A percentile compares a stretch with the other conserved stretches of the same genome.
Evolutionary conservation across 2,329 filamentous ascomycete genomes (phyloP).

Genomic region (Penicillium sclerotigenum): DNA sequence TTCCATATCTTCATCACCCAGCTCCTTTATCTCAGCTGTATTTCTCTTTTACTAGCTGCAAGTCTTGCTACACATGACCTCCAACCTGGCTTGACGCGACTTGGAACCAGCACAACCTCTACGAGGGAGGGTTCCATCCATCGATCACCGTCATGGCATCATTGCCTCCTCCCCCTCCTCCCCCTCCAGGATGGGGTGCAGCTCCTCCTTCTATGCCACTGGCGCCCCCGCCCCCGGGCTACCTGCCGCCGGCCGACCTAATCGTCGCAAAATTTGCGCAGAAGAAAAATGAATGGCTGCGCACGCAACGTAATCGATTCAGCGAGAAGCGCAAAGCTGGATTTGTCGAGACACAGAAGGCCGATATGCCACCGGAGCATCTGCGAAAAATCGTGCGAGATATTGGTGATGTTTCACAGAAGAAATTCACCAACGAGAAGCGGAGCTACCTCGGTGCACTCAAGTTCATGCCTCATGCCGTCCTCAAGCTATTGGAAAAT

Average conservation of each 20-base stretch:
- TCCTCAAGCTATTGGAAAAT: constrained; percentile 94
- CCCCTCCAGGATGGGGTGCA: constrained; percentile 63
- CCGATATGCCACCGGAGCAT: constrained; percentile 98
- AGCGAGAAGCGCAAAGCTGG: constrained; percentile 95
- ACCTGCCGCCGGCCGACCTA: constrained; percentile 74
- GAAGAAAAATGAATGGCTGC: constrained; percentile 99
- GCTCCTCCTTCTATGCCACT: constrained; percentile 52
- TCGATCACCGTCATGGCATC: constrained; percentile 52
- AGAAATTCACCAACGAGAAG: constrained; percentile 99
- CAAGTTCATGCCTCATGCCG: constrained; percentile 99
- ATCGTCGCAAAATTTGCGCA: constrained; percentile 92
- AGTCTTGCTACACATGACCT: constrained; percentile 16
- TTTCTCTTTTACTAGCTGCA: constrained; percentile 2
- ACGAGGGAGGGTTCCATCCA: constrained; percentile 27
- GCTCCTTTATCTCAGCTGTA: neutral
- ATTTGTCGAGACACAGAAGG: constrained; percentile 97
- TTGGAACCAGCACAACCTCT: constrained; percentile 25
- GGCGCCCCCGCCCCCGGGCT: constrained; percentile 80
- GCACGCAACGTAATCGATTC: constrained; percentile 84
- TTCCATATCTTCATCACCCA: neutral
- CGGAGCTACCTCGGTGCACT: constrained; percentile 93
- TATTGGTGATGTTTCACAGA: constrained; percentile 98
- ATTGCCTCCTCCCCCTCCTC: constrained; percentile 65
- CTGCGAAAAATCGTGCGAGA: constrained; percentile 96
- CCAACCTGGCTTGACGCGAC: constrained; percentile 37